phyloP scores from a whole-genome alignment of 2,329 filamentous ascomycete species.

The Orbilia brochopaga region DNA sequence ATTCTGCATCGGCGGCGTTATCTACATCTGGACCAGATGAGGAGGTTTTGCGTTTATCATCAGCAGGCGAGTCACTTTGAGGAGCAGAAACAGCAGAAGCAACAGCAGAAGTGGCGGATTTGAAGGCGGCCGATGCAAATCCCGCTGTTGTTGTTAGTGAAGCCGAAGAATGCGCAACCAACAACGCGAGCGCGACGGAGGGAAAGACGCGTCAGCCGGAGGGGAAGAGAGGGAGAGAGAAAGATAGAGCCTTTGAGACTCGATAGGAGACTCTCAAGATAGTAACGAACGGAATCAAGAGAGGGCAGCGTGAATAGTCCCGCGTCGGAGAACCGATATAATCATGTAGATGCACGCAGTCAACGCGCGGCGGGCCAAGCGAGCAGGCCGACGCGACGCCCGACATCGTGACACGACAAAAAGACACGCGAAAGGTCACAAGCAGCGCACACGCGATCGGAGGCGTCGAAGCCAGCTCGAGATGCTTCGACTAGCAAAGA shows the following conservation, averaged over 20 bases:
- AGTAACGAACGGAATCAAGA: no score
- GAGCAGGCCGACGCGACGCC: not conserved
- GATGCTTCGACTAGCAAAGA: conserved; percentile 22
- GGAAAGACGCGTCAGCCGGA: conserved; percentile 44
- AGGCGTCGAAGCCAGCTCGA: not conserved
- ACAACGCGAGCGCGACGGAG: conserved; percentile 1
- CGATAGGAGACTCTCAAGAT: not conserved
- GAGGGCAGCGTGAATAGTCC: no score
- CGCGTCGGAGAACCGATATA: no score
- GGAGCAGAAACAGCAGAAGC: conserved; percentile 18
- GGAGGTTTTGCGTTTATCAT: conserved; percentile 23
- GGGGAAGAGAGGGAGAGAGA: not conserved
- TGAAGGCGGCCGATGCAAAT: conserved; percentile 46
- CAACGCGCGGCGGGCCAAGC: no score
- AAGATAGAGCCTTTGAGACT: not conserved
- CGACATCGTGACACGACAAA: not conserved
- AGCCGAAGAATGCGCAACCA: conserved; percentile 10
- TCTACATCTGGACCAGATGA: conserved; percentile 42
- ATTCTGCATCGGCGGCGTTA: conserved; percentile 32
- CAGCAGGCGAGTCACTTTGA: conserved; percentile 44
- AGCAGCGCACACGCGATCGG: not conserved
- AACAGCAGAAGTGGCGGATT: conserved; percentile 47
- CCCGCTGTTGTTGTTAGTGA: conserved; percentile 18
- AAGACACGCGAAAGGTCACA: not conserved
- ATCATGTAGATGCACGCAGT: no score